Evolutionary conservation across 2,329 filamentous ascomycete species (phyloP).

Genomic region (Colletotrichum karsti): DNA sequence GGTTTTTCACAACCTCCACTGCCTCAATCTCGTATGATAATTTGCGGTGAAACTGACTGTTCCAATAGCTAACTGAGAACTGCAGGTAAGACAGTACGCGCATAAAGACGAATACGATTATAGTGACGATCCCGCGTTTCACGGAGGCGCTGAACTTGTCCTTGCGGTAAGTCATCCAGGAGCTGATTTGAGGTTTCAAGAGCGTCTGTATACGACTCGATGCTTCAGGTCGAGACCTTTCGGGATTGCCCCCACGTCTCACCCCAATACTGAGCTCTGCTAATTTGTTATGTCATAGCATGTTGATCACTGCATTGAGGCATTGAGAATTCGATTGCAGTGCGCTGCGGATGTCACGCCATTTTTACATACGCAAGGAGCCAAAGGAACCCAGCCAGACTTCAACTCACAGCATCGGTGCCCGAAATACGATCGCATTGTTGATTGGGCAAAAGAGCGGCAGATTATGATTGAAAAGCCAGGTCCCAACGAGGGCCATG

Average conservation of each 20-base stretch:
- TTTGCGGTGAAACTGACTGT: background rate
- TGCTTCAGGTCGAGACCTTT: background rate
- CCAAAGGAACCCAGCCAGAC: constrained; percentile 13
- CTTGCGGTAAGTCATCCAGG: background rate
- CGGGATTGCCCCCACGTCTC: no score
- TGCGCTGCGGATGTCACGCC: constrained; percentile 12
- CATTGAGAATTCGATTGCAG: constrained; percentile 1
- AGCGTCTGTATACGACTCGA: no score
- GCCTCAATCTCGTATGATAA: constrained; percentile 52
- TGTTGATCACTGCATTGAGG: constrained; percentile 20
- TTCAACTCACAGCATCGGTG: constrained; percentile 18
- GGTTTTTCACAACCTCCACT: constrained; percentile 65
- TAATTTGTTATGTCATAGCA: background rate
- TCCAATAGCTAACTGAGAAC: background rate
- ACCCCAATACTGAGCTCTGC: no score
- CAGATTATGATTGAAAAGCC: constrained; percentile 10
- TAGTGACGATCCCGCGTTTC: constrained; percentile 11
- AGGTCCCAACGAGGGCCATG: background rate
- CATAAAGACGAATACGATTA: constrained; percentile 14
- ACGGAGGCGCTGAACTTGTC: constrained; percentile 6
- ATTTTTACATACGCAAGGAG: constrained; percentile 2
- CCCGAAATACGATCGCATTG: constrained; percentile 15
- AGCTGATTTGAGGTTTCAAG: no score
- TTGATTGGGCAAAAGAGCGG: constrained; percentile 8
- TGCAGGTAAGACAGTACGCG: constrained; percentile 35